Conservation (phyloP, 2,329 filamentous ascomycete genomes). For the Colletotrichum melonis region DNA sequence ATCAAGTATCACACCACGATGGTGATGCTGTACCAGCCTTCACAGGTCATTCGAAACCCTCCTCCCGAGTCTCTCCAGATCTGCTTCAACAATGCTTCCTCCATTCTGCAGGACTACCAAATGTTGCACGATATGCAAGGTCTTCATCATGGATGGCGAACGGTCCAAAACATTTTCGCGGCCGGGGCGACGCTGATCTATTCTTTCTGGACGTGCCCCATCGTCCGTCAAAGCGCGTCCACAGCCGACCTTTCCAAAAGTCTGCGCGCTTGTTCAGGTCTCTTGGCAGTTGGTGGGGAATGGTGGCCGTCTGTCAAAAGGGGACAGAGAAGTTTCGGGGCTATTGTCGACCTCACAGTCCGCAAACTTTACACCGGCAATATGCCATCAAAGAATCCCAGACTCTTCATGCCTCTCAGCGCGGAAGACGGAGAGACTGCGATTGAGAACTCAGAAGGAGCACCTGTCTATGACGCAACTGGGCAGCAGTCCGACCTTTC, state of each 20-base stretch:
- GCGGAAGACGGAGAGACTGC: neutral
- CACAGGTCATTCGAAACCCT: conserved; percentile 46
- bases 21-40: conserved; percentile 50
- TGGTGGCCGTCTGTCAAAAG: conserved; percentile 52
- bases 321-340: conserved; percentile 45
- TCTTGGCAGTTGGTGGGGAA: conserved; percentile 51
- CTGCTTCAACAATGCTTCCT: conserved; percentile 44
- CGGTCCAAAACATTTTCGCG: conserved; percentile 51
- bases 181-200: conserved; percentile 52
- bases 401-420: conserved; percentile 1
- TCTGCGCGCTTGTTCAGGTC: conserved; percentile 47
- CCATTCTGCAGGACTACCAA: conserved; percentile 44
- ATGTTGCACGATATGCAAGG: conserved; percentile 43
- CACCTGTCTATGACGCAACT: neutral
- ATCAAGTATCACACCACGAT: conserved; percentile 47
- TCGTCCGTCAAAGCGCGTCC: conserved; percentile 40
- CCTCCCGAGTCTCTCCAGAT: conserved; percentile 41
- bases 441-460: neutral
- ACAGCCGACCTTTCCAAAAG: conserved; percentile 33
- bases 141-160: conserved; percentile 48
- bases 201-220: conserved; percentile 48
- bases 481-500: neutral
- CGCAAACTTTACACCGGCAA: conserved; percentile 34
- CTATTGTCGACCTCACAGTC: conserved; percentile 43
- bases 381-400: conserved; percentile 26